Evolutionary conservation across 2,329 filamentous ascomycete species (phyloP), one percentile per base, ranked within the genome.

Genomic region (Fusarium sp.): DNA sequence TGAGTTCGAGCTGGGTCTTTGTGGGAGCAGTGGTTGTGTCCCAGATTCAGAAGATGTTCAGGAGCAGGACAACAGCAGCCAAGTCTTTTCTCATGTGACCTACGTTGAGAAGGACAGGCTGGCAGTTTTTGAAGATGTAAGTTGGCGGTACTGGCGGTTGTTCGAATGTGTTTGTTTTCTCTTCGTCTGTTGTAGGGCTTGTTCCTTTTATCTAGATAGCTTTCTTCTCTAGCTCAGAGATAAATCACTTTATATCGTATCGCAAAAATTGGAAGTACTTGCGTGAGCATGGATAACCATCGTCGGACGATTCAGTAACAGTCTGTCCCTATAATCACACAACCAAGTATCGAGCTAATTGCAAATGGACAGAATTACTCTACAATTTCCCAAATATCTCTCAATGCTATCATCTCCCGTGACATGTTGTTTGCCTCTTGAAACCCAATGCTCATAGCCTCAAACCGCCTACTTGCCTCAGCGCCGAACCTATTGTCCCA

Each of bases 1-100:
- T 38, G 50, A 38, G 10, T 18, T 38, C 1, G 0, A 17, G 13
- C 9, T 54, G 2, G 5, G 0, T 14, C 7, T 17, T 38, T 0
- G 2, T 1, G 24, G n/a, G 14, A 15, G 2, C 32, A 17, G 18
- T 22, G 2, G 32, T 38, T 17, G 3, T 12, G 32, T 5, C 6
- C 20, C 32, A 13, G 50, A 38, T 22, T 28, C 20, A 22, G 7
- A 54, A 17, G 24, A 6, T 22, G 3, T 38, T 26, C 2, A 18
- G 13, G 8, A 8, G 32, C 5, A 38, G 32, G 18, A 1, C 13
- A 54, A 6, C 13, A 8, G 32, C 13, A 17, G 24, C 9, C 32
- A 22, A 38, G 9, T 28, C 5, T 17, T 36, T 12, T 12, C 32
- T 15, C 5, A 0, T 7, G n/a, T 22, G 12, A 7, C 22, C 18